Conservation (phyloP, 2,329 filamentous ascomycete genomes). For the Rhinocladiella similis region DNA sequence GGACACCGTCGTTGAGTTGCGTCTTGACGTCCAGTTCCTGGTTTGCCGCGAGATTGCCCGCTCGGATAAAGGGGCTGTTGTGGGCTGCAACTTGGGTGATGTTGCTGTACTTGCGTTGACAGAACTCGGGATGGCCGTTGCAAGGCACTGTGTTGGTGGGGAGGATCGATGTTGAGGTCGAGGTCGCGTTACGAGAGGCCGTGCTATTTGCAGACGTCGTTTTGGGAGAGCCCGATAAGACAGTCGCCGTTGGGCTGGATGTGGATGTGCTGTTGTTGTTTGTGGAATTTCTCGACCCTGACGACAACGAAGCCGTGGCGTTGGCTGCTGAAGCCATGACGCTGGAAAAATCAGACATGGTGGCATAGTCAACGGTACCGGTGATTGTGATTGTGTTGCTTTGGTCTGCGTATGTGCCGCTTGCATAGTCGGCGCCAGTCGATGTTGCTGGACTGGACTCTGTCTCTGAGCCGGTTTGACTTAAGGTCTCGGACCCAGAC, state of each 20-base stretch:
- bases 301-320: conserved; percentile 14
- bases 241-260: conserved; percentile 35
- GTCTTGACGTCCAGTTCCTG: conserved; percentile 66
- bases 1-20: conserved; percentile 74
- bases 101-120: conserved; percentile 74
- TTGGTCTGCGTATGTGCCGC: conserved; percentile 29
- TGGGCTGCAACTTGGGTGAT: conserved; percentile 76
- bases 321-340: conserved; percentile 22
- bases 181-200: conserved; percentile 39
- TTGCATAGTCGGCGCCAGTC: conserved; percentile 27
- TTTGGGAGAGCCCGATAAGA: conserved; percentile 41
- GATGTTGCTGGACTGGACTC: conserved; percentile 22
- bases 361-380: conserved; percentile 29
- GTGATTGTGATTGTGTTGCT: conserved; percentile 32
- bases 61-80: conserved; percentile 74
- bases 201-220: conserved; percentile 50
- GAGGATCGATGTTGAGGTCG: conserved; percentile 42
- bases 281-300: conserved; percentile 26
- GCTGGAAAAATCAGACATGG: conserved; percentile 25
- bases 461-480: neutral
- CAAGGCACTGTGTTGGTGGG: conserved; percentile 75
- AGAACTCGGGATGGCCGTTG: conserved; percentile 78
- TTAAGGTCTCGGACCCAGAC: no score
- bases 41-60: conserved; percentile 73
- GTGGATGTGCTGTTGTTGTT: conserved; percentile 31